Percentiles rank a stretch among this genome's conserved stretches.
phyloP scores from a whole-genome alignment of 306 rosid species.

The Rosa lucieae region DNA sequence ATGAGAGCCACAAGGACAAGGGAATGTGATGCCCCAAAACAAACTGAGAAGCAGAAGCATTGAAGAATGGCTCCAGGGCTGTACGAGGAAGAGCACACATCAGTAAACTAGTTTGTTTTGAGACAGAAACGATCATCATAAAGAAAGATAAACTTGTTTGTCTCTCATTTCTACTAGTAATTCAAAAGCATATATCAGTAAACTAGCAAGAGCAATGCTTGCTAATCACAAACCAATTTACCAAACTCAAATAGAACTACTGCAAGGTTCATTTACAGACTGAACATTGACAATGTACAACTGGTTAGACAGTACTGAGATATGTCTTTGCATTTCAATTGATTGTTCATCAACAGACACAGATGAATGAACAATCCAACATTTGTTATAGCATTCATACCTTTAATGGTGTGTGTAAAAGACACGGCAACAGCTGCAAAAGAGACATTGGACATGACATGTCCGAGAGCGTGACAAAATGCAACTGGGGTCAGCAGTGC shows the following conservation, averaged over 20 bases:
- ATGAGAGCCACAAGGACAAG: constrained; percentile 73
- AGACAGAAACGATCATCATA: not conserved
- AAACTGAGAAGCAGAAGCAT: constrained; percentile 94
- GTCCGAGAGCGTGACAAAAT: constrained; percentile 89
- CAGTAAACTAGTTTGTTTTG: not conserved
- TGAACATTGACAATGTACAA: not conserved
- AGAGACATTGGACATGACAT: constrained; percentile 92
- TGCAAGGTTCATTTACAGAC: not conserved
- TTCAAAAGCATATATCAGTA: not conserved
- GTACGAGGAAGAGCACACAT: constrained; percentile 7
- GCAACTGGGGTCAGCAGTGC: constrained; percentile 80
- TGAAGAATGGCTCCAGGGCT: constrained; percentile 97
- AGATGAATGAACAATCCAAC: not conserved
- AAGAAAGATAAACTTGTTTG: not conserved
- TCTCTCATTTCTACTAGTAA: not conserved
- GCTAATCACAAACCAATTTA: not conserved
- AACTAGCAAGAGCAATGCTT: not conserved
- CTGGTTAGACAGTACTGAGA: not conserved
- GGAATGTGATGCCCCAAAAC: constrained; percentile 84
- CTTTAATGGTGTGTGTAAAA: constrained; percentile 90
- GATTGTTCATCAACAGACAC: not conserved
- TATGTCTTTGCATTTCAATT: not conserved
- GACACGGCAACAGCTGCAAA: constrained; percentile 99
- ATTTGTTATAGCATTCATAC: constrained; percentile 28
- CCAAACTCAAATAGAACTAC: not conserved